A percentile compares a stretch with the other conserved stretches of the same genome.
These are phyloP conservation scores for Debaryomyces maramus DNA, from an alignment of 805 yeast genomes.

Conservation along the genomic window DNA sequence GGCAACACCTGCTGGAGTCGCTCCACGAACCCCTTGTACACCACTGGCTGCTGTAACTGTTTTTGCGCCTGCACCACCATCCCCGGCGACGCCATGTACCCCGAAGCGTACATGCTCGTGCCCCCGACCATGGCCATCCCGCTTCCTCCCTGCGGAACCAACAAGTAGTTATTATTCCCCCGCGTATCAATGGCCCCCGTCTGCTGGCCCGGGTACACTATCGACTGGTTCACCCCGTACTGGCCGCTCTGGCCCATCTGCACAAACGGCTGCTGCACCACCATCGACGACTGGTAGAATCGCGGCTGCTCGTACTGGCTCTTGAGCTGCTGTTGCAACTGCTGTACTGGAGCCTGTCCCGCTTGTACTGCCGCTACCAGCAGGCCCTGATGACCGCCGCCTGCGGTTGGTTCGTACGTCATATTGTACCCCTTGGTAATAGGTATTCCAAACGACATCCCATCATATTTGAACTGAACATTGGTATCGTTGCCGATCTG, in stretches of 20 bases:
- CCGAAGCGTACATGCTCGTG: slow-evolving; percentile 5
- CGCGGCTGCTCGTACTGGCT: slow-evolving; percentile 16
- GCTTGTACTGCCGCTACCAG: neutral
- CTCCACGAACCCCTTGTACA: slow-evolving; percentile 22
- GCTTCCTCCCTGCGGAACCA: slow-evolving; percentile 17
- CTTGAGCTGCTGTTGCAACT: neutral
- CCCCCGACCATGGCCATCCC: neutral
- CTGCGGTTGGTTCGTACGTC: neutral
- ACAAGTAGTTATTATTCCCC: slow-evolving; percentile 23
- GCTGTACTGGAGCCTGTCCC: neutral
- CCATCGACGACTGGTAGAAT: slow-evolving; percentile 23
- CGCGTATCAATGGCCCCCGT: slow-evolving; percentile 12
- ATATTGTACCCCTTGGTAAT: neutral
- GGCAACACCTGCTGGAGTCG: slow-evolving; percentile 38
- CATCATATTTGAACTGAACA: neutral
- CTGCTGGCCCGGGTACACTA: slow-evolving; percentile 12
- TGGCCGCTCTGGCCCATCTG: slow-evolving; percentile 9
- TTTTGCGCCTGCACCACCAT: slow-evolving; percentile 2
- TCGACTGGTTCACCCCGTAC: slow-evolving; percentile 6
- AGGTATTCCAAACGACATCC: neutral
- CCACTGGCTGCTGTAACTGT: slow-evolving; percentile 6
- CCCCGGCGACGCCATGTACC: neutral
- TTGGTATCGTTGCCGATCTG: neutral
- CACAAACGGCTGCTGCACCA: slow-evolving; percentile 24
- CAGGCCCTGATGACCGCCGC: neutral